Conservation (phyloP, 371 early-diverging fungal species). For the Batkoa obscura region DNA sequence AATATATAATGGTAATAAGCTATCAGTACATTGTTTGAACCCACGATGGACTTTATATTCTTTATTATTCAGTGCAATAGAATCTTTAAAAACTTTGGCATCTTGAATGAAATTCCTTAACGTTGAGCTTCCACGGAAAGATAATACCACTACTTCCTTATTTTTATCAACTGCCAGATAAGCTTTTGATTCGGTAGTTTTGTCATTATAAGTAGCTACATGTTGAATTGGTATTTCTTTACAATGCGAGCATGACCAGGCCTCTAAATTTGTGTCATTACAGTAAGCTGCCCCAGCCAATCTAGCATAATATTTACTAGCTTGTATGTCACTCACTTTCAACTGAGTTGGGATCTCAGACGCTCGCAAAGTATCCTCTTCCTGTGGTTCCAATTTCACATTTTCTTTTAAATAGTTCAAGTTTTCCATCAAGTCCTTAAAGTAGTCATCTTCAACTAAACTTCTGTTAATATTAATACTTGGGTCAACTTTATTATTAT, state of each 20-base stretch:
- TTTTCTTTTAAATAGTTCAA: too few species aligned
- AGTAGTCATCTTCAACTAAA: too few species aligned
- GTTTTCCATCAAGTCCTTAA: too few species aligned
- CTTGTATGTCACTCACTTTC: too few species aligned
- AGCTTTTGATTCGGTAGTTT: neutral
- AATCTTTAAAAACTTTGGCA: neutral
- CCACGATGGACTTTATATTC: neutral
- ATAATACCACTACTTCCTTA: neutral
- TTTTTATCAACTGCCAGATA: too few species aligned
- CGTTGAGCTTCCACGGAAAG: neutral
- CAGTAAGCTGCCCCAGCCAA: neutral
- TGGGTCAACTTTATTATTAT: too few species aligned
- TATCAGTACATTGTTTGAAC: neutral
- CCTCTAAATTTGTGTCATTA: neutral
- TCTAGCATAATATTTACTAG: neutral
- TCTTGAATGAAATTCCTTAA: neutral
- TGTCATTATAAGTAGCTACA: neutral
- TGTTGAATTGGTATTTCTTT: neutral
- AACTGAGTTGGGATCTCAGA: too few species aligned
- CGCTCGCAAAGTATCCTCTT: too few species aligned
- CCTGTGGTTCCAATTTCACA: too few species aligned
- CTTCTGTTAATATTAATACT: too few species aligned
- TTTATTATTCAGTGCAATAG: neutral
- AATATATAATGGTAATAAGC: neutral
- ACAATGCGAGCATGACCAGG: neutral